phyloP scores from a whole-genome alignment of 345 rosid species.

The Brassica carinata region DNA sequence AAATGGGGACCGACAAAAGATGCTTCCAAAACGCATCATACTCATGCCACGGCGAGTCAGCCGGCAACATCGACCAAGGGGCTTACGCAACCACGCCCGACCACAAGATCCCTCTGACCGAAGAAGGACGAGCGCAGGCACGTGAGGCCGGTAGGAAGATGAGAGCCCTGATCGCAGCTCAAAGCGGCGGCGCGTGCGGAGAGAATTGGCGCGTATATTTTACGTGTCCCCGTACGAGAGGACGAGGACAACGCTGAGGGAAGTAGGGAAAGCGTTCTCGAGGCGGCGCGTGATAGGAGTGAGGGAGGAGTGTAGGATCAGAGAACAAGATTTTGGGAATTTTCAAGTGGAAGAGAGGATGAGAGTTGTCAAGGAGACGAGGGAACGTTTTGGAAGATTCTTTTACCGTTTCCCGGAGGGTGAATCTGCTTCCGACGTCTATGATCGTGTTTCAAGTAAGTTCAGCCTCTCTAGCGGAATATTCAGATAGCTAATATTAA shows the following conservation, averaged over 20 bases:
- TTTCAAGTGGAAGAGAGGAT: conserved; percentile 83
- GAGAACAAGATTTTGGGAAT: conserved; percentile 97
- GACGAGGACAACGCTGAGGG: conserved; percentile 78
- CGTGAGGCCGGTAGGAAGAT: conserved; percentile 57
- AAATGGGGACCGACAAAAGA: conserved; percentile 32
- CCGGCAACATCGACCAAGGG: conserved; percentile 77
- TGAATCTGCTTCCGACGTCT: conserved; percentile 97
- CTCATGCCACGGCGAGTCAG: conserved; percentile 88
- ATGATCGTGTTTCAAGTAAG: conserved; percentile 91
- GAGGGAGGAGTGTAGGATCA: conserved; percentile 80
- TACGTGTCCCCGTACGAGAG: conserved; percentile 93
- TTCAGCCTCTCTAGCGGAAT: neutral
- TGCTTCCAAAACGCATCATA: conserved; percentile 80
- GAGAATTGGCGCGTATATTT: conserved; percentile 70
- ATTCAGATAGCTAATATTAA: neutral
- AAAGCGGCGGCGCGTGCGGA: conserved; percentile 3
- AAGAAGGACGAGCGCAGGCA: conserved; percentile 60
- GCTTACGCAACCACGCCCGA: conserved; percentile 89
- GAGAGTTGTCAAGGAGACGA: conserved; percentile 65
- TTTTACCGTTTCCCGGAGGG: conserved; percentile 94
- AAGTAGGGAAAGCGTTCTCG: conserved; percentile 74
- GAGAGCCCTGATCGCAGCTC: conserved; percentile 44
- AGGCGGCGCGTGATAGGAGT: conserved; percentile 72
- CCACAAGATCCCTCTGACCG: conserved; percentile 77
- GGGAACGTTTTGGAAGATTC: conserved; percentile 82